Conservation (phyloP, 2,329 filamentous ascomycete genomes). For the Scedosporium boydii region DNA sequence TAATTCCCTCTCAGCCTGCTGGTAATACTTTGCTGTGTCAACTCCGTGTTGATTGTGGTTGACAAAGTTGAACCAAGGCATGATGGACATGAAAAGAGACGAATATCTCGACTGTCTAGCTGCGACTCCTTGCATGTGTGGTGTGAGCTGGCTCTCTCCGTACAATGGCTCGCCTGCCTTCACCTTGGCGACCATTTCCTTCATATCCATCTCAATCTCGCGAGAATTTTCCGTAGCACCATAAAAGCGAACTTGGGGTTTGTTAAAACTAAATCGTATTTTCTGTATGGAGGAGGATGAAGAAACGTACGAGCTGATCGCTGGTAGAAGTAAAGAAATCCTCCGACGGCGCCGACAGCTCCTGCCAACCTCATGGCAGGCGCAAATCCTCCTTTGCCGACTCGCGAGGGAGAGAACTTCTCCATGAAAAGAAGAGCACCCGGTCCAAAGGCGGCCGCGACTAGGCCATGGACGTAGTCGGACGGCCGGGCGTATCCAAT, state of each 20-base stretch:
- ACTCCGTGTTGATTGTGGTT: slow-evolving; percentile 95
- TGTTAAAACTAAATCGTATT: slow-evolving; percentile 1
- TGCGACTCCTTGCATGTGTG: slow-evolving; percentile 90
- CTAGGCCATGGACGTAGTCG: slow-evolving; percentile 67
- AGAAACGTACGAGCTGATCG: slow-evolving; percentile 63
- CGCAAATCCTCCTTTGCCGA: slow-evolving; percentile 72
- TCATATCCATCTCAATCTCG: slow-evolving; percentile 93
- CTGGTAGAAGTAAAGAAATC: slow-evolving; percentile 79
- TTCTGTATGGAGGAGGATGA: neutral
- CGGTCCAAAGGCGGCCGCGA: slow-evolving; percentile 63
- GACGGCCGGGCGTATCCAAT: slow-evolving; percentile 75
- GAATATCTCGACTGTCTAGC: slow-evolving; percentile 88
- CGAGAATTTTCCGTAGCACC: slow-evolving; percentile 86
- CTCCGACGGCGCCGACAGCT: slow-evolving; percentile 63
- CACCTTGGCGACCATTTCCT: slow-evolving; percentile 94
- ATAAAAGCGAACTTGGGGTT: slow-evolving; percentile 74
- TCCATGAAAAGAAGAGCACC: slow-evolving; percentile 71
- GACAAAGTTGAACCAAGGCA: slow-evolving; percentile 98
- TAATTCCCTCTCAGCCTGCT: slow-evolving; percentile 86
- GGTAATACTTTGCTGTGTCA: slow-evolving; percentile 97
- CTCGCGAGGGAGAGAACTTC: slow-evolving; percentile 73
- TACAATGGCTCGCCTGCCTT: slow-evolving; percentile 88
- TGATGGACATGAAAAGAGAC: slow-evolving; percentile 68
- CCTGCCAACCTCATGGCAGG: slow-evolving; percentile 72
- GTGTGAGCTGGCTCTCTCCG: slow-evolving; percentile 65